Conservation (phyloP, 345 rosid genomes). For the Eucalyptus decipiens region DNA sequence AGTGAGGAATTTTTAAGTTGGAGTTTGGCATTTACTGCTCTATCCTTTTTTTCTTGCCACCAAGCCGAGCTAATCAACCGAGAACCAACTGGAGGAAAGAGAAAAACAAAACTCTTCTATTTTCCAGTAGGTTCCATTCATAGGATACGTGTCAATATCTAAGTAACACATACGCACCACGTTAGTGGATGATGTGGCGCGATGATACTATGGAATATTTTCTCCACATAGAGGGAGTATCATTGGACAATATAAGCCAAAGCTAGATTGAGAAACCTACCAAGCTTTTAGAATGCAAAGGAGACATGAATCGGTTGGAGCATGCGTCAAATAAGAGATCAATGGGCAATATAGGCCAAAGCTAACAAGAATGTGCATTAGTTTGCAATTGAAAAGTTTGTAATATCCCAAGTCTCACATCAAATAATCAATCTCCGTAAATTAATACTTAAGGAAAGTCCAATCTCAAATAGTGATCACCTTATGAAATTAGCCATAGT, state of each 20-base stretch:
- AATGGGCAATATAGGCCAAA: not conserved
- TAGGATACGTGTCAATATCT: no score
- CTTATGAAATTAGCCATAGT: not conserved
- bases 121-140: no score
- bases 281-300: not conserved
- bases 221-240: not conserved
- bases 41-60: no score
- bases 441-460: not conserved
- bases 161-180: no score
- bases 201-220: no score
- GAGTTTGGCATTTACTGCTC: no score
- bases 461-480: not conserved
- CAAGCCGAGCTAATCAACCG: rapidly evolving
- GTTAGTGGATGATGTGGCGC: no score
- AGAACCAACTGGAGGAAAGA: no score
- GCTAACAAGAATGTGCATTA: not conserved
- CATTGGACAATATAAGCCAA: not conserved
- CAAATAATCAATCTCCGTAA: not conserved
- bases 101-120: no score
- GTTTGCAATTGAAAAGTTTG: not conserved
- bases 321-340: not conserved
- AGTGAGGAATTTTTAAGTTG: no score
- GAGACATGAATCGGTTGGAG: not conserved
- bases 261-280: not conserved
- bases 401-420: no score